These are phyloP conservation scores for Astragalus membranaceus DNA, from an alignment of 306 rosid species.

Conservation along the genomic window DNA sequence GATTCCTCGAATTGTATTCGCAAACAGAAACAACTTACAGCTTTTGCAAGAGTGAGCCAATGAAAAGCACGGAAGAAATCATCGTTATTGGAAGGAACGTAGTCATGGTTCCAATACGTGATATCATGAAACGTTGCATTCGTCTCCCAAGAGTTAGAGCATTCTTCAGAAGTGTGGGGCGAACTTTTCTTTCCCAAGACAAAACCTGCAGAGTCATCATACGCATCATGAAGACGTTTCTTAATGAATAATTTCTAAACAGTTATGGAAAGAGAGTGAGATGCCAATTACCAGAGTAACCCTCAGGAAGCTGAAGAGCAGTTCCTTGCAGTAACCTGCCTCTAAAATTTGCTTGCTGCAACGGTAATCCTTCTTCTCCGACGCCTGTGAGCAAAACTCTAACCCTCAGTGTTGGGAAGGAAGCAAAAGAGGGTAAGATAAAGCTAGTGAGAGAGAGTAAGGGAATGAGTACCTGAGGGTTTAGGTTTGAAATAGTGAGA, in stretches of 20 bases:
- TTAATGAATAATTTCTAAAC: no score
- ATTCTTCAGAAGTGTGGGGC: constrained; percentile 20
- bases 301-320: constrained; percentile 47
- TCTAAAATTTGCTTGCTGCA: constrained; percentile 74
- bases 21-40: constrained; percentile 42
- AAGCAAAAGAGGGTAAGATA: background rate
- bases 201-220: constrained; percentile 43
- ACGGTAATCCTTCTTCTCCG: constrained; percentile 46
- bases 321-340: constrained; percentile 84
- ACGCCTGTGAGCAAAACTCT: constrained; percentile 20
- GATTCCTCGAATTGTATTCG: background rate
- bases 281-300: constrained; percentile 46
- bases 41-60: constrained; percentile 68
- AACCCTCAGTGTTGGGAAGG: background rate
- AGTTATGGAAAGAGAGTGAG: background rate
- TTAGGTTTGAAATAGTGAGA: constrained; percentile 79
- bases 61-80: constrained; percentile 68
- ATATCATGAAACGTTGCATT: constrained; percentile 51
- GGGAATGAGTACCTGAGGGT: constrained; percentile 28
- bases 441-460: background rate
- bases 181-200: constrained; percentile 49
- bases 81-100: constrained; percentile 57
- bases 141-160: constrained; percentile 46
- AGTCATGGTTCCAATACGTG: constrained; percentile 87
- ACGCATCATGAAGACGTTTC: background rate